These are phyloP conservation scores for Coemansia sp. DNA, from an alignment of 192 early-diverging fungal genomes.

Conservation along the genomic window DNA sequence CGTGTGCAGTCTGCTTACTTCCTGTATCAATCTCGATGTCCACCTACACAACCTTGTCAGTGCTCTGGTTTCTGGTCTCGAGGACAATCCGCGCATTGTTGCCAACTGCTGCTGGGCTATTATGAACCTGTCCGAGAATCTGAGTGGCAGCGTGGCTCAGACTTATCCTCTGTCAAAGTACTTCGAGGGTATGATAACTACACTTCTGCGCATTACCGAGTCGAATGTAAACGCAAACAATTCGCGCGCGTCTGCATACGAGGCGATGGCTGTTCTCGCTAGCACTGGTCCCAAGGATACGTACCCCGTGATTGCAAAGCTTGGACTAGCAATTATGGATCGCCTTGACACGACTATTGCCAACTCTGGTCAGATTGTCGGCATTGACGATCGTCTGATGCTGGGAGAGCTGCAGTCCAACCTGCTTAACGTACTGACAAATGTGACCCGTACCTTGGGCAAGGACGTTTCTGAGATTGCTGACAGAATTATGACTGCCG, in stretches of 20 bases:
- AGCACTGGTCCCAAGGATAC: constrained; percentile 74
- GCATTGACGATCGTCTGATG: constrained; percentile 74
- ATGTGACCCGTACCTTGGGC: constrained; percentile 77
- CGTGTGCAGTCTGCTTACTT: constrained; percentile 78
- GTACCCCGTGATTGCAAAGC: constrained; percentile 67
- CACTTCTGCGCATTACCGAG: constrained; percentile 74
- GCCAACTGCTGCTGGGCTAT: constrained; percentile 96
- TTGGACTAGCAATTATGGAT: constrained; percentile 73
- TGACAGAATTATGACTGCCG: constrained; percentile 86
- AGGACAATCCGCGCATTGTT: constrained; percentile 85
- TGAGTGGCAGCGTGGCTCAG: constrained; percentile 59
- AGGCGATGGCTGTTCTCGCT: constrained; percentile 85
- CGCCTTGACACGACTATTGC: constrained; percentile 75
- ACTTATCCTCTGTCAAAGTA: constrained; percentile 76
- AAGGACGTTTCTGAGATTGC: constrained; percentile 69
- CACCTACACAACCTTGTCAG: constrained; percentile 69
- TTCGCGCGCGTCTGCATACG: constrained; percentile 88
- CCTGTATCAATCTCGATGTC: constrained; percentile 70
- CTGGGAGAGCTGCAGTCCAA: constrained; percentile 90
- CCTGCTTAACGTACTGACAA: constrained; percentile 87
- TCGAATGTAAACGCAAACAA: constrained; percentile 77
- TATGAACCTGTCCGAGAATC: constrained; percentile 88
- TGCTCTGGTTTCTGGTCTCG: constrained; percentile 79
- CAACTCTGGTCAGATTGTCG: constrained; percentile 74
- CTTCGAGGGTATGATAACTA: constrained; percentile 79